These are phyloP conservation scores for Myxozyma geophila DNA, from an alignment of 805 yeast genomes.

Conservation along the genomic window DNA sequence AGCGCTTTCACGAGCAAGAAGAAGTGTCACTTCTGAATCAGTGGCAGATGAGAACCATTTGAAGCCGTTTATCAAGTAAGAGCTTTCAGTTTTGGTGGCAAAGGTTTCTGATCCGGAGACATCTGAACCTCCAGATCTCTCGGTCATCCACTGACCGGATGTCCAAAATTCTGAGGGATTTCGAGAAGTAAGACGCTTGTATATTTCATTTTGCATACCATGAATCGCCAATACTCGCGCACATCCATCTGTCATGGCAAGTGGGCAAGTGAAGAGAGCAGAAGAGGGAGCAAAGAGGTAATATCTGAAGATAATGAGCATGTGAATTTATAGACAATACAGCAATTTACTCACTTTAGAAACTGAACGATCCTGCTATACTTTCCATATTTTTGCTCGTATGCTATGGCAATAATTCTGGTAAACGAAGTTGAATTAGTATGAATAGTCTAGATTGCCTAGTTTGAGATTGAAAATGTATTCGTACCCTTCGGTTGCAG, in stretches of 20 bases:
- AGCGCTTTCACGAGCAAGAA: constrained; percentile 41
- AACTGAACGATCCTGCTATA: constrained; percentile 40
- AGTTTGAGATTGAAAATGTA: too few relatives aligned
- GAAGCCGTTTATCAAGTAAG: constrained; percentile 40
- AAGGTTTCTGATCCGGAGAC: constrained; percentile 42
- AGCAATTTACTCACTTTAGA: constrained; percentile 20
- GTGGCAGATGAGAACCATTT: constrained; percentile 46
- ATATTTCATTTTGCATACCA: constrained; percentile 26
- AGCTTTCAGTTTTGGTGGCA: constrained; percentile 30
- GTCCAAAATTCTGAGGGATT: constrained; percentile 43
- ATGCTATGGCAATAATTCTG: constrained; percentile 42
- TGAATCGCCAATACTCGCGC: constrained; percentile 41
- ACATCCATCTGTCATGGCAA: constrained; percentile 46
- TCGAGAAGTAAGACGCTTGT: constrained; percentile 37
- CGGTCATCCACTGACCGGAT: constrained; percentile 47
- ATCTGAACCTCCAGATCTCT: constrained; percentile 44
- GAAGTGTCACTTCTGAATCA: constrained; percentile 42
- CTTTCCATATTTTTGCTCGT: constrained; percentile 39
- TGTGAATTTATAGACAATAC: neutral
- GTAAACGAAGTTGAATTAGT: neutral
- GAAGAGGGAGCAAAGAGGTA: constrained; percentile 42
- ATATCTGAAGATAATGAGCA: constrained; percentile 21
- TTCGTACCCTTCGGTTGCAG: constrained; percentile 22
- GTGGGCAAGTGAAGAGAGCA: constrained; percentile 43
- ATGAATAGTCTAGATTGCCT: neutral